These are phyloP conservation scores for Claviceps pazoutovae DNA, from an alignment of 2,329 filamentous ascomycete genomes.

Conservation along the genomic window DNA sequence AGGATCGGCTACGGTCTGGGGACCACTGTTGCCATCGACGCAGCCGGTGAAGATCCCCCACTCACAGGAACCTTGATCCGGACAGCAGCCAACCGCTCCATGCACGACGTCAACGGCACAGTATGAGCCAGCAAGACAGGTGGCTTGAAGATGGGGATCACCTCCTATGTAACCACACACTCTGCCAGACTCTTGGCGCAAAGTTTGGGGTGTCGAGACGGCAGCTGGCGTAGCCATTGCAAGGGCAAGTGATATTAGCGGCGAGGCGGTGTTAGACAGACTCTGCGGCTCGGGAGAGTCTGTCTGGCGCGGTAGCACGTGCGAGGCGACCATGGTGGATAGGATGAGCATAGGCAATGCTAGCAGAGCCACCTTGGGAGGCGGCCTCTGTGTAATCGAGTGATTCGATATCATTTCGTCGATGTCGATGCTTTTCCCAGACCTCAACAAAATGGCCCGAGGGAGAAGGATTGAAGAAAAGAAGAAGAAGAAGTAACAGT, in stretches of 20 bases:
- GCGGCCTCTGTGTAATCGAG: slow-evolving; percentile 21
- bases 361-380: slow-evolving; percentile 20
- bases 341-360: slow-evolving; percentile 20
- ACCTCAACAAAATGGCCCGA: background rate
- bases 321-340: slow-evolving; percentile 18
- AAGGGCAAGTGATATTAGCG: slow-evolving; percentile 13
- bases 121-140: slow-evolving; percentile 43
- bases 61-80: slow-evolving; percentile 35
- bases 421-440: slow-evolving; percentile 2
- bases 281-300: slow-evolving; percentile 20
- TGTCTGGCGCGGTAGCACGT: slow-evolving; percentile 28
- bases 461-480: background rate
- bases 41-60: slow-evolving; percentile 44
- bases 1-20: slow-evolving; percentile 38
- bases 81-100: slow-evolving; percentile 42
- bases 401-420: slow-evolving; percentile 14
- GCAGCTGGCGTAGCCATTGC: slow-evolving; percentile 21
- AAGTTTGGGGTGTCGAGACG: slow-evolving; percentile 19
- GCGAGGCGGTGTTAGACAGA: slow-evolving; percentile 23
- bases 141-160: slow-evolving; percentile 36
- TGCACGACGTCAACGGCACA: slow-evolving; percentile 39
- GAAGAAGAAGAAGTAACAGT: background rate
- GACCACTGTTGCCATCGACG: slow-evolving; percentile 35
- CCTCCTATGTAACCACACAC: slow-evolving; percentile 45
- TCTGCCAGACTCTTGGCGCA: slow-evolving; percentile 34